phyloP scores from a whole-genome alignment of 1,139 yeast species.

The Hyphopichia buzzinii region DNA sequence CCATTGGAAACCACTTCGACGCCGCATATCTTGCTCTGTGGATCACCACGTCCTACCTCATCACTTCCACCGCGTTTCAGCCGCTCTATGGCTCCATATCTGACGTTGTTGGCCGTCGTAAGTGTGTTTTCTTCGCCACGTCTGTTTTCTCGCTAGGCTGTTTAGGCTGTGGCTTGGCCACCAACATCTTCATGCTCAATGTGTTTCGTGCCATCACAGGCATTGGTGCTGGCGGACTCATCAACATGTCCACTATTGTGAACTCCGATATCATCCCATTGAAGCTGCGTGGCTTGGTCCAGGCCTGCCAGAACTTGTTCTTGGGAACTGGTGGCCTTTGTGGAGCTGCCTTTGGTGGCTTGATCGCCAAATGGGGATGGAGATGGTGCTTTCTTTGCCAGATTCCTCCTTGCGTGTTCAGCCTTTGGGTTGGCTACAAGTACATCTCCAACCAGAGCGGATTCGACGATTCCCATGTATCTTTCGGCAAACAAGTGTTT shows the following conservation, averaged over 20 bases:
- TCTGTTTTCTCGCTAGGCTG: conserved; percentile 26
- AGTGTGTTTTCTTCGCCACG: conserved; percentile 22
- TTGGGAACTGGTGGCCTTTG: conserved; percentile 23
- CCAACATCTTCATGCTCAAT: conserved; percentile 15
- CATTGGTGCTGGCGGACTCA: conserved; percentile 33
- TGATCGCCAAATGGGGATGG: conserved; percentile 20
- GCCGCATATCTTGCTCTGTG: conserved; percentile 34
- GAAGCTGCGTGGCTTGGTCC: conserved; percentile 24
- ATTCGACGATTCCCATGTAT: conserved; percentile 6
- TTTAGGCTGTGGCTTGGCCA: conserved; percentile 23
- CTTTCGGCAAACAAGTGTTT: conserved; percentile 6
- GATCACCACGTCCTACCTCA: conserved; percentile 39
- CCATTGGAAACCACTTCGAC: conserved; percentile 34
- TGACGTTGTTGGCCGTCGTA: conserved; percentile 52
- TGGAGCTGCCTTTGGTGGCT: conserved; percentile 27
- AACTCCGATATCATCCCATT: conserved; percentile 28
- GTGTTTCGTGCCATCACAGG: conserved; percentile 24
- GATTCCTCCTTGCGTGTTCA: conserved; percentile 15
- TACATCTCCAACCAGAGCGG: conserved; percentile 17
- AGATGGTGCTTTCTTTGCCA: conserved; percentile 28
- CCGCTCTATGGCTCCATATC: conserved; percentile 50
- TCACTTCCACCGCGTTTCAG: conserved; percentile 30
- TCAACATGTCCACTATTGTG: conserved; percentile 26
- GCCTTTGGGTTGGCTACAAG: conserved; percentile 16
- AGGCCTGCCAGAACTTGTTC: conserved; percentile 24